These are phyloP conservation scores for Saprolegnia parasitica DNA, from an alignment of 352 stramenopile genomes.

Conservation along the genomic window DNA sequence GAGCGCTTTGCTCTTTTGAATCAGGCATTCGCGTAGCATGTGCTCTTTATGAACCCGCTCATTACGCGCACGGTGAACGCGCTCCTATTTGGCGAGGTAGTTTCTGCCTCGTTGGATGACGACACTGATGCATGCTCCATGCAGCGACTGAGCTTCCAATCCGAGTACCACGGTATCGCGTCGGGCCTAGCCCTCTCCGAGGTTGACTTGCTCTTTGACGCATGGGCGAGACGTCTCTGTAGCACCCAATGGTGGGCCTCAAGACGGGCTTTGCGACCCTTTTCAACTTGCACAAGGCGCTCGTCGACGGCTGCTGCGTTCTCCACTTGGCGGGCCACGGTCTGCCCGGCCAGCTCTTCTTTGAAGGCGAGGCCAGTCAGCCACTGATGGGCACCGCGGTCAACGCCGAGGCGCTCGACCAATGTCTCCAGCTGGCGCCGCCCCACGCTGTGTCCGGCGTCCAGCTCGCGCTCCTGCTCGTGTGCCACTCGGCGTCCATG, in stretches of 20 bases:
- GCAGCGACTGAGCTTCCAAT: slow-evolving; percentile 9
- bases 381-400: not conserved
- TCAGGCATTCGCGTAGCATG: not conserved
- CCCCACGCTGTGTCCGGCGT: not conserved
- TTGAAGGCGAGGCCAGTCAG: slow-evolving; percentile 8
- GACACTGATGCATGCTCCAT: not conserved
- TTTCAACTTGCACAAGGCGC: not conserved
- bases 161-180: not conserved
- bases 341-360: not conserved
- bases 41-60: slow-evolving; percentile 9
- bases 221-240: not conserved
- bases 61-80: not conserved
- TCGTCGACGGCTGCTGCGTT: slow-evolving; percentile 6
- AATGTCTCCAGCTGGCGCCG: not conserved
- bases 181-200: not conserved
- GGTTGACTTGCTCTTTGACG: not conserved
- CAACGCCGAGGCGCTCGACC: not conserved
- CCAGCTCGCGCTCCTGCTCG: not conserved
- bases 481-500: slow-evolving; percentile 9
- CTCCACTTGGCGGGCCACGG: slow-evolving; percentile 1
- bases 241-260: not conserved
- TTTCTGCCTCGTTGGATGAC: too few relatives aligned
- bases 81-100: not conserved
- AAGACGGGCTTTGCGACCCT: not conserved
- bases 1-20: not conserved